Conservation (phyloP, 257 asterid species). For the Primulina tabacum region DNA sequence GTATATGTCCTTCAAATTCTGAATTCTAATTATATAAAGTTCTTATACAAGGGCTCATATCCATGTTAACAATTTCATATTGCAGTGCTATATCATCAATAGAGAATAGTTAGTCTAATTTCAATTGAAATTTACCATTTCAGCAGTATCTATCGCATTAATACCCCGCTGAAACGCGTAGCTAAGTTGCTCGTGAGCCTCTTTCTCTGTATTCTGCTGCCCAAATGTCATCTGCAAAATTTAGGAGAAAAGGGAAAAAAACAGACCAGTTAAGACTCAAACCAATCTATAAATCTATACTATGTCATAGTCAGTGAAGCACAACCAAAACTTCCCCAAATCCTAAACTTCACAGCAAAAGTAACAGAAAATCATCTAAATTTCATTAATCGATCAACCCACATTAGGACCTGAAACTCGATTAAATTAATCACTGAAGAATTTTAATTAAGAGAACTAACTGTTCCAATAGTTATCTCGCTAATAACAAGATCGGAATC, state of each 20-base stretch:
- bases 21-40: too few species aligned
- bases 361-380: background rate
- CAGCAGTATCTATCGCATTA: constrained; percentile 77
- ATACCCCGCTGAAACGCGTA: constrained; percentile 81
- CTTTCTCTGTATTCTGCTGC: constrained; percentile 89
- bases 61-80: background rate
- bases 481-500: constrained; percentile 84
- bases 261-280: constrained; percentile 18
- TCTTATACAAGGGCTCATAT: too few species aligned
- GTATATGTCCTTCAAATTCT: too few species aligned
- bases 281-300: constrained; percentile 3
- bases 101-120: constrained; percentile 3
- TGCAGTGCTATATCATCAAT: background rate
- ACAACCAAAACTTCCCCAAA: background rate
- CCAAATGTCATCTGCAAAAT: constrained; percentile 83
- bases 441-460: constrained; percentile 22
- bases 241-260: background rate
- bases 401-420: background rate
- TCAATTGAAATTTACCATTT: constrained; percentile 43
- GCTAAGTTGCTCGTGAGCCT: constrained; percentile 80
- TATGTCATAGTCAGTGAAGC: background rate
- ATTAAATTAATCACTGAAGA: background rate
- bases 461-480: constrained; percentile 91
- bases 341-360: background rate
- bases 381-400: background rate